Conservation (phyloP, 495 filamentous ascomycete species). For the Hypoxylon rickii region DNA sequence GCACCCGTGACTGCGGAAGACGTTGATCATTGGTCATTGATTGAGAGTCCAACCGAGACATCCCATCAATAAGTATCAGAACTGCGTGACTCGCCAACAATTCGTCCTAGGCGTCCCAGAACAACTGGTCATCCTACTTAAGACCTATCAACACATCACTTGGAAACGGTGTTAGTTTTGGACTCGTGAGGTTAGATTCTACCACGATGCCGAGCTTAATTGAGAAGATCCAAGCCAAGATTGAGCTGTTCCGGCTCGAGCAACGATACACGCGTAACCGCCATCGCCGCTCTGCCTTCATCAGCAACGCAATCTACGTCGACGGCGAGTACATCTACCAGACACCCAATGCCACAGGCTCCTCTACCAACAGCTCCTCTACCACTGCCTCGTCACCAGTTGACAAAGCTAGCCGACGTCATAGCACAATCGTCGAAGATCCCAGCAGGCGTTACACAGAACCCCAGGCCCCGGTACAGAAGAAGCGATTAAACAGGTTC, state of each 20-base stretch:
- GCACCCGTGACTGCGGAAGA: constrained; percentile 9
- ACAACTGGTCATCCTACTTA: too few species aligned
- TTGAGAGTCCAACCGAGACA: constrained; percentile 1
- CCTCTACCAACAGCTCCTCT: constrained; percentile 46
- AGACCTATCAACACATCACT: not conserved
- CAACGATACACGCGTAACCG: constrained; percentile 88
- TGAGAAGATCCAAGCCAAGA: constrained; percentile 61
- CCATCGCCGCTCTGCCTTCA: constrained; percentile 79
- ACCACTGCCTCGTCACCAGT: constrained; percentile 34
- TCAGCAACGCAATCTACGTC: constrained; percentile 83
- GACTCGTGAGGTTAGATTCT: not conserved
- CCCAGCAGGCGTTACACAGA: constrained; percentile 16
- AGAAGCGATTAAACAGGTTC: constrained; percentile 51
- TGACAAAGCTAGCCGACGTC: constrained; percentile 17
- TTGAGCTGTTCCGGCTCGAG: constrained; percentile 91
- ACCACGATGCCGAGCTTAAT: constrained; percentile 44
- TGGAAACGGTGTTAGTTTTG: too few species aligned
- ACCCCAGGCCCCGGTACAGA: constrained; percentile 14
- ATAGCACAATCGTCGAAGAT: constrained; percentile 26
- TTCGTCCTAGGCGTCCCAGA: too few species aligned
- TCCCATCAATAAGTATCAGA: not conserved
- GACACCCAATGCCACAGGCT: constrained; percentile 54
- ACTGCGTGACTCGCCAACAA: too few species aligned
- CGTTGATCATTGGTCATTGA: too few species aligned
- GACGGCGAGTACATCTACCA: constrained; percentile 89